phyloP scores from a whole-genome alignment of 345 rosid species.

The Iberis pinnata region DNA sequence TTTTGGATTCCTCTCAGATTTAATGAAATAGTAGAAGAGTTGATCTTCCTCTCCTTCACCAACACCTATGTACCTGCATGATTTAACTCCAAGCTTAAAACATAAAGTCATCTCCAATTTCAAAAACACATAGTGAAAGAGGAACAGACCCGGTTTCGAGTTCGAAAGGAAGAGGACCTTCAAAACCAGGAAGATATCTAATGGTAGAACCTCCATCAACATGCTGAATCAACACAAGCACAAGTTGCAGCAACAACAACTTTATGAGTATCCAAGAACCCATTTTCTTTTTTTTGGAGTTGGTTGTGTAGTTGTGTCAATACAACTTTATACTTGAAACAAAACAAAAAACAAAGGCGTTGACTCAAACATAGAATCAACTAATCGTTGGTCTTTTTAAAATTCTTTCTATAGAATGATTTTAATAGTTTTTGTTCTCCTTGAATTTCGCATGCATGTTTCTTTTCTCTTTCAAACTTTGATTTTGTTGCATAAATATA shows the following conservation, averaged over 20 bases:
- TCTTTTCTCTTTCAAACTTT: too few species aligned
- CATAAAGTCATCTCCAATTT: not conserved
- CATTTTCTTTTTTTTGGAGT: not conserved
- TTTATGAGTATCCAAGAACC: not conserved
- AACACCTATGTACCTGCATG: constrained; percentile 28
- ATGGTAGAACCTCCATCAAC: constrained; percentile 23
- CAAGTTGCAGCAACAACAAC: constrained; percentile 13
- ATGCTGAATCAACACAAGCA: constrained; percentile 4
- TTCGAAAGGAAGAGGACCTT: constrained; percentile 42
- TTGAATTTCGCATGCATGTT: too few species aligned
- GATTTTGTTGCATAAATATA: too few species aligned
- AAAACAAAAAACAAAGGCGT: constrained; percentile 17
- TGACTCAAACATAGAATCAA: not conserved
- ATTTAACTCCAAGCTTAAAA: not conserved
- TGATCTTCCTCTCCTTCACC: constrained; percentile 27
- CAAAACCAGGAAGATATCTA: constrained; percentile 38
- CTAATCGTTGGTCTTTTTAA: too few species aligned
- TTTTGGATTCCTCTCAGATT: too few species aligned
- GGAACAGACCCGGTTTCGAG: constrained; percentile 37
- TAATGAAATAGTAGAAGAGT: constrained; percentile 28
- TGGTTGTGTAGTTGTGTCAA: not conserved
- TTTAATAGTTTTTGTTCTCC: too few species aligned
- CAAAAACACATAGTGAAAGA: not conserved
- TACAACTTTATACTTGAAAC: not conserved
- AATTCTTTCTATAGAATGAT: too few species aligned